Base-by-base conservation (phyloP, 2,329 filamentous ascomycete genomes). In the Pseudogymnoascus sp. region DNA sequence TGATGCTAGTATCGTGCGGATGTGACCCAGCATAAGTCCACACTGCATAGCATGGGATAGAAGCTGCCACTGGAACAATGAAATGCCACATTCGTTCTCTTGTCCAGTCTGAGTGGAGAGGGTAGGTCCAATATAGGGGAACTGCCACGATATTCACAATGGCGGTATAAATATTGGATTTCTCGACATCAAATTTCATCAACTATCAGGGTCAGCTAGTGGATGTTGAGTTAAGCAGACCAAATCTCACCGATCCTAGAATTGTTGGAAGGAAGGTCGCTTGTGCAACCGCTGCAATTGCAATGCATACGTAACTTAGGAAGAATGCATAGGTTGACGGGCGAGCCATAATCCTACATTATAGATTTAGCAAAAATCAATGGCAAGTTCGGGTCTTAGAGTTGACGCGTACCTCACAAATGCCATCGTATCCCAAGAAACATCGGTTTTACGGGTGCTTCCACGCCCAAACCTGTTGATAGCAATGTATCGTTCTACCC, bases 321-420 rank as follows among this genome's bases (percentile, higher is more conserved):
- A 69, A 68, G 63, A 67, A 66, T 8, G 65, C 63, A 39, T 66
- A 67, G 5, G 68, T 68, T 15, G 67, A 67, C 8, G 66, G 67
- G 13, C 67, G 62, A 36, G 63, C 37, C 59, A 68, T 66, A 37
- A 69, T 66, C 36, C 64, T 48, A 48, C 29, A 48, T 48, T 8
- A 48, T 48, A 29, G 3, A n/a, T 48, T 48, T n/a, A 48, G 42
- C 21, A 48, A 48, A 48, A 48, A 48, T 29, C 21, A 48, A 48
- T 5, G n/a, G 1, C 13, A 29, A 48, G 29, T 29, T 25, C 40
- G 9, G 5, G 13, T 48, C 1, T n/a, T 13, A 9, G 7, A 40
- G 21, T n/a, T 48, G 12, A 29, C 27, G 12, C 18, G 18, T 48
- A 48, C 42, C 42, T 61, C 27, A 59, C 27, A 52, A 68, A 68